A percentile compares a stretch with the other conserved stretches of the same genome.
phyloP scores from a whole-genome alignment of 1,139 yeast genomes.

The Nakaseomyces bracarensis region DNA sequence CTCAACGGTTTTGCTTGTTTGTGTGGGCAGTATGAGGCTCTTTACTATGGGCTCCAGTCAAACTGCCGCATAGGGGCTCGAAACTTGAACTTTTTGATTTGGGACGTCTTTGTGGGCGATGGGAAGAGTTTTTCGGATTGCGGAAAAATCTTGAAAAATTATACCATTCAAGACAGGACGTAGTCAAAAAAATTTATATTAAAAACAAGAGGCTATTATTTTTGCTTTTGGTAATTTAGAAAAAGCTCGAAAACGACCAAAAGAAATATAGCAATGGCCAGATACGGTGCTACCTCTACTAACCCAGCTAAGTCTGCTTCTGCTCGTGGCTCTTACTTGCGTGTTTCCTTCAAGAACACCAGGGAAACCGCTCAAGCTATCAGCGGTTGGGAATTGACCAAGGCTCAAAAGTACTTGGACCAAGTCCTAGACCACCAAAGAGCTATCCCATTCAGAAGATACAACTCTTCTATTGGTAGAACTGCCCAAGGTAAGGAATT shows the following conservation, averaged over 20 bases:
- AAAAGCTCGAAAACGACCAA: slow-evolving; percentile 3
- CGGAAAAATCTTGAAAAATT: neutral
- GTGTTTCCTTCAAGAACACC: slow-evolving; percentile 99
- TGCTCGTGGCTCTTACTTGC: slow-evolving; percentile 98
- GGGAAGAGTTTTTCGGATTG: too few relatives aligned
- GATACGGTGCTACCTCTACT: slow-evolving; percentile 98
- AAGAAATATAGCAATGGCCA: slow-evolving; percentile 46
- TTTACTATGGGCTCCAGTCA: neutral
- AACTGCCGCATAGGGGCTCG: neutral
- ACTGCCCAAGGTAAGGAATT: slow-evolving; percentile 99
- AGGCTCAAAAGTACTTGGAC: slow-evolving; percentile 91
- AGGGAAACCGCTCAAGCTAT: slow-evolving; percentile 98
- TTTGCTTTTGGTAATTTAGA: neutral
- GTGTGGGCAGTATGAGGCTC: too few relatives aligned
- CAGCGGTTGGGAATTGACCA: slow-evolving; percentile 94
- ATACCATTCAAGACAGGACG: too few relatives aligned
- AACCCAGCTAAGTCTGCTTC: slow-evolving; percentile 99
- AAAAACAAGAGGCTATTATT: neutral
- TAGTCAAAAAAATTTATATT: neutral
- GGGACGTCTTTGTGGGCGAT: neutral
- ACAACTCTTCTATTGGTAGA: slow-evolving; percentile 94
- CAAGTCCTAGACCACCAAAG: slow-evolving; percentile 97
- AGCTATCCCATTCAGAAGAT: slow-evolving; percentile 99
- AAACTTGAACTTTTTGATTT: too few relatives aligned
- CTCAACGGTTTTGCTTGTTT: too few relatives aligned